Percentiles rank a stretch among this genome's conserved stretches.
Evolutionary conservation across 2,329 filamentous ascomycete genomes (phyloP).

Genomic region (Venturiaceae sp.): DNA sequence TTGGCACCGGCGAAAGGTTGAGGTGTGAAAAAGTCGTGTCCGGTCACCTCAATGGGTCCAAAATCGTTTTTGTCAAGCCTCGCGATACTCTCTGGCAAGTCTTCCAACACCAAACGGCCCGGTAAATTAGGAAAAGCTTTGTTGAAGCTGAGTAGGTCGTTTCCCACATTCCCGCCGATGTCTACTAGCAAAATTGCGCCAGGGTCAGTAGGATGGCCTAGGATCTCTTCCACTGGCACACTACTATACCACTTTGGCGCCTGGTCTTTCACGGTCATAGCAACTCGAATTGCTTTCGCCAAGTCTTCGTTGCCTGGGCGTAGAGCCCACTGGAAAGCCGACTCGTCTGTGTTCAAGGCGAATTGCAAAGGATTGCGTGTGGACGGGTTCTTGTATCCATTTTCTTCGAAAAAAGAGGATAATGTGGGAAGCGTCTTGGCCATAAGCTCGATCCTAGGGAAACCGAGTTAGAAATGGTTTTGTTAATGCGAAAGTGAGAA

Average conservation of each 20-base stretch:
- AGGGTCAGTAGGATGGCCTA: not conserved
- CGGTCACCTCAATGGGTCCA: not conserved
- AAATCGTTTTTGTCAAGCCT: not conserved
- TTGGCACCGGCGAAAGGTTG: slow-evolving; percentile 12
- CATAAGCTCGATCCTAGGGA: not conserved
- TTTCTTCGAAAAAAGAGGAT: not conserved
- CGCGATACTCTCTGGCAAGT: not conserved
- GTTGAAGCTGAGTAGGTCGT: not conserved
- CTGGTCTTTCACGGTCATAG: not conserved
- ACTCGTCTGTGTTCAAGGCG: not conserved
- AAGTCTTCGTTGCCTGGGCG: not conserved
- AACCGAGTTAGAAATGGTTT: too few species aligned
- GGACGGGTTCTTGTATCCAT: not conserved
- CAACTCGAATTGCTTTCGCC: not conserved
- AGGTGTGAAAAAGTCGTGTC: slow-evolving; percentile 10
- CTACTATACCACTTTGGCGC: not conserved
- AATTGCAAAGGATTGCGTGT: not conserved
- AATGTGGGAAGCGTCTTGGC: not conserved
- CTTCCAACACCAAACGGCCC: not conserved
- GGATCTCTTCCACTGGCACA: not conserved
- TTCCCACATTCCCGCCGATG: not conserved
- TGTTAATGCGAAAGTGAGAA: not conserved
- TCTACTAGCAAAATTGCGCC: not conserved
- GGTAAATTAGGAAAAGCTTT: not conserved
- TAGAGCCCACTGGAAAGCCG: not conserved